Percentiles rank a stretch among this genome's conserved stretches.
These are phyloP conservation scores for Isochrysis galbana DNA, from an alignment of 78 protist species.

Conservation along the genomic window DNA sequence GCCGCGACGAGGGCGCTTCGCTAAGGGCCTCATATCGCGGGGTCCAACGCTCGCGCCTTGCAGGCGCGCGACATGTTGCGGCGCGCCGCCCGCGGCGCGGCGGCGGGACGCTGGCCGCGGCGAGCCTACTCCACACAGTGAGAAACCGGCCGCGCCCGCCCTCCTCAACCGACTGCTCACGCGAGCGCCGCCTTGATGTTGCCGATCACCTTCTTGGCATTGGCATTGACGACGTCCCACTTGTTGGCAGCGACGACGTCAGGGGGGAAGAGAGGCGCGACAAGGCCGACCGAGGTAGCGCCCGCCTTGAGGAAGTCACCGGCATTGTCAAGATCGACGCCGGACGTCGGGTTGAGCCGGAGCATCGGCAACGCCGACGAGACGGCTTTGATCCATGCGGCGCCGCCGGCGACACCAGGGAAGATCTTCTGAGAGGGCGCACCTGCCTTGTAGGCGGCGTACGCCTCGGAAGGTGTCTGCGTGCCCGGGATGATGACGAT, in stretches of 20 bases:
- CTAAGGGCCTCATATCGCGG: too few species aligned
- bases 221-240: too few species aligned
- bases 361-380: slow-evolving; percentile 28
- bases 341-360: slow-evolving; percentile 33
- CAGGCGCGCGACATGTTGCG: too few species aligned
- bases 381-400: slow-evolving; percentile 14
- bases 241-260: background rate
- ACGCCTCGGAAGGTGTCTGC: slow-evolving; percentile 36
- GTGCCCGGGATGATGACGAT: slow-evolving; percentile 32
- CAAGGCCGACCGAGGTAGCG: background rate
- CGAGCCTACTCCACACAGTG: too few species aligned
- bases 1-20: too few species aligned
- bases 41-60: too few species aligned
- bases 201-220: too few species aligned
- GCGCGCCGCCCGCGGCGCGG: too few species aligned
- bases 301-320: background rate
- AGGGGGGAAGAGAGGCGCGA: slow-evolving; percentile 29
- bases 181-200: too few species aligned
- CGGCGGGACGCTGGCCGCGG: too few species aligned
- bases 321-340: slow-evolving; percentile 16
- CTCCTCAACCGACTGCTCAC: too few species aligned
- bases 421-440: slow-evolving; percentile 47
- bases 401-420: slow-evolving; percentile 33
- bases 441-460: slow-evolving; percentile 31
- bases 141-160: too few species aligned